Evolutionary conservation across 306 rosid species (phyloP).

Genomic region (Vigna nakashimae): DNA sequence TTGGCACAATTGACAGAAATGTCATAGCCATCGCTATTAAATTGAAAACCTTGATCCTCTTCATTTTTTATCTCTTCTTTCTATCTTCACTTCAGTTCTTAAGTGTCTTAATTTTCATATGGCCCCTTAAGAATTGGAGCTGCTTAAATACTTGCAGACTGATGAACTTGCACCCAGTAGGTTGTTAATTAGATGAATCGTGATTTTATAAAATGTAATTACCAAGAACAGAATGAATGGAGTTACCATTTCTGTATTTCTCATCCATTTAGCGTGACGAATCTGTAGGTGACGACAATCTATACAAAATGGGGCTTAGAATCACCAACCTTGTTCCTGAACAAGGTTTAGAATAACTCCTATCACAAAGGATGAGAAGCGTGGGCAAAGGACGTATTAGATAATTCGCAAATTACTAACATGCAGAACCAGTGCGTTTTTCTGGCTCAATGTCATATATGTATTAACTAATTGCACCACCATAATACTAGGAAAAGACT

Average conservation of each 20-base stretch:
- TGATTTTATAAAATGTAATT: conserved; percentile 39
- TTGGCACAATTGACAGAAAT: conserved; percentile 47
- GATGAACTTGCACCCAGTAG: conserved; percentile 40
- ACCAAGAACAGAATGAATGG: conserved; percentile 60
- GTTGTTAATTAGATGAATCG: conserved; percentile 36
- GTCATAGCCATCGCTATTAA: conserved; percentile 39
- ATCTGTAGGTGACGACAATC: conserved; percentile 60
- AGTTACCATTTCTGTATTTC: conserved; percentile 11
- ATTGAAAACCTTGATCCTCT: conserved; percentile 46
- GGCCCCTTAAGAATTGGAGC: not conserved
- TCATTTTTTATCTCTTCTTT: conserved; percentile 45
- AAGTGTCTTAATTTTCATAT: conserved; percentile 42
- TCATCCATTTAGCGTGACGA: conserved; percentile 69
- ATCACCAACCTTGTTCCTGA: conserved; percentile 57
- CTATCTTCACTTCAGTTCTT: not conserved
- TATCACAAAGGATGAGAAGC: conserved; percentile 25
- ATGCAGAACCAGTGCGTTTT: conserved; percentile 23
- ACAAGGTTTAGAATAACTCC: conserved; percentile 32
- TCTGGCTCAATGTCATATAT: not conserved
- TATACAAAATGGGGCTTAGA: conserved; percentile 20
- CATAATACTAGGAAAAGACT: too few relatives aligned
- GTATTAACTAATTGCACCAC: too few relatives aligned
- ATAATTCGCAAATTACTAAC: conserved; percentile 5
- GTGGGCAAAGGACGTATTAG: conserved; percentile 17
- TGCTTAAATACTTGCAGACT: conserved; percentile 56